Base-by-base conservation (phyloP, 768 basidiomycete genomes). In the Lyophyllum atratum region DNA sequence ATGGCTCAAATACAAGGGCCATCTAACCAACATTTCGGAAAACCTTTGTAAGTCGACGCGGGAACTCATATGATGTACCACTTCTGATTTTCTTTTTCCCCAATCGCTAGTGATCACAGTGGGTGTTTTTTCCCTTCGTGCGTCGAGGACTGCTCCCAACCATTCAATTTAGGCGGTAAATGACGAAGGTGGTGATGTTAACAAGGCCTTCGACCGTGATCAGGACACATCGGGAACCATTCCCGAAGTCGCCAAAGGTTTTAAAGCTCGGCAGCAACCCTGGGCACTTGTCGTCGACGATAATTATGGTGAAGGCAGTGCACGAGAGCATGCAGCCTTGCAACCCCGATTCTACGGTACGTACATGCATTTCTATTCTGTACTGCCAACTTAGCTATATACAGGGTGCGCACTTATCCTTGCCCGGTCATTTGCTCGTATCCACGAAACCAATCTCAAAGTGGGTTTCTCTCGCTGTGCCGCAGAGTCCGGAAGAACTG, bases 1-100 rank as follows among this genome's bases (percentile, higher is more conserved):
- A 31, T 99, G 97, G 97, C 76, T 99, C 62, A 98, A 98, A 77
- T 99, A 96, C 79, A 98, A 98, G 71, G 97, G 93, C 0, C 95
- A 98, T 75, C 77, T 98, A 39, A 89, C 90, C 29, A 98, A 98
- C 70, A 97, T 98, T 58, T 94, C 95, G 3, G 93, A 98, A 74
- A 98, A 98, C 71, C 84, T 95, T 10, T 74, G 93, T 94, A 68
- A 66, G 91, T 82, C 10, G 26, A 22, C 47, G 46, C 52, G 42
- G 49, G 24, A 37, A 28, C 34, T 33, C 21, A n/a, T 28, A 54
- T 15, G 19, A 48, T 28, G n/a, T 39, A 43, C 29, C 54, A 29
- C 39, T 24, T 55, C 47, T 29, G 47, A n/a, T 46, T 56, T 45
- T 31, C 33, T 40, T 21, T 26, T 31, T 31, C 22, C 22, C 37